A percentile compares a stretch with the other conserved stretches of the same genome.
Evolutionary conservation across 1,139 yeast genomes (phyloP).

Genomic region (Petasospora rhodanensis): DNA sequence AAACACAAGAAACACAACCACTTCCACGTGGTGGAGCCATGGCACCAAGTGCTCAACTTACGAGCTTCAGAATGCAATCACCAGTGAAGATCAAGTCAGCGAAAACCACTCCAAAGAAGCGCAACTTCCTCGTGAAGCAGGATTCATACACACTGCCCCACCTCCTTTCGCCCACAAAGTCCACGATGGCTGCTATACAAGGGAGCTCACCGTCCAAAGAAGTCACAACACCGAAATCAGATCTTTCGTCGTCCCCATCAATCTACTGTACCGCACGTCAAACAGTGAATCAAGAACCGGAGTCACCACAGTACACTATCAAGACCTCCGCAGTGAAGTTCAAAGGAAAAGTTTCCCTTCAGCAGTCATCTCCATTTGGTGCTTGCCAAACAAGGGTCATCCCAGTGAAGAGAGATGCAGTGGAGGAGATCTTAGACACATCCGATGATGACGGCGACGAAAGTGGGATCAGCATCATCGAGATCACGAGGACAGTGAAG

Average conservation of each 20-base stretch:
- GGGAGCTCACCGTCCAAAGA: too few relatives aligned
- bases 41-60: constrained; percentile 21
- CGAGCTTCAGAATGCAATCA: constrained; percentile 22
- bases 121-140: constrained; percentile 10
- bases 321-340: constrained; percentile 16
- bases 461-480: constrained; percentile 22
- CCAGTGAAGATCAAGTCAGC: constrained; percentile 14
- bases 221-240: too few relatives aligned
- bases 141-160: constrained; percentile 19
- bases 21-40: constrained; percentile 1
- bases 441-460: constrained; percentile 23
- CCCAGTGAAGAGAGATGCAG: constrained; percentile 12
- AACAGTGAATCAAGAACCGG: neutral
- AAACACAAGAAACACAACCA: constrained; percentile 5
- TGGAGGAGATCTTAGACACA: constrained; percentile 16
- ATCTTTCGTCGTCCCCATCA: constrained; percentile 8
- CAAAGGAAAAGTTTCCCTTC: constrained; percentile 15
- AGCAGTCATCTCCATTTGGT: constrained; percentile 12
- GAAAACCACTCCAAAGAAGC: constrained; percentile 13
- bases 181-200: too few relatives aligned
- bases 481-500: constrained; percentile 21
- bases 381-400: constrained; percentile 16
- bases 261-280: constrained; percentile 23
- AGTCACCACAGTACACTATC: constrained; percentile 10
- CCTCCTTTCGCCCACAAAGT: constrained; percentile 12